Evolutionary conservation across 2,329 filamentous ascomycete species (phyloP).

Genomic region (Aspergillus uvarum): DNA sequence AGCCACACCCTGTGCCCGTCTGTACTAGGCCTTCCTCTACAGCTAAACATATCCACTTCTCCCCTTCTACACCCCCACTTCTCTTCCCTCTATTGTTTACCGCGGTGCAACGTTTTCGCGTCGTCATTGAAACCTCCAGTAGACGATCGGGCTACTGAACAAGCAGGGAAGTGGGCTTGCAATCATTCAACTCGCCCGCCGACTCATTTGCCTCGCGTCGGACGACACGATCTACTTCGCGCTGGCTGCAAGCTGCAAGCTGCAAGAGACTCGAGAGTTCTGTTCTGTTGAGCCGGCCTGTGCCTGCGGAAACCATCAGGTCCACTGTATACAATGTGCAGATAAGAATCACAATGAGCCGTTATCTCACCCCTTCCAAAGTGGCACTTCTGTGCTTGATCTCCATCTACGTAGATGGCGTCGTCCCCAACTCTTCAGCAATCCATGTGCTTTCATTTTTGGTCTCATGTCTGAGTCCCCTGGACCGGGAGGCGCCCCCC

Average conservation of each 20-base stretch:
- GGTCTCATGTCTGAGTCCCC: conserved; percentile 63
- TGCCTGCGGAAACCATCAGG: neutral
- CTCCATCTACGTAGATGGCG: conserved; percentile 73
- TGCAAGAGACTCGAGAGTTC: neutral
- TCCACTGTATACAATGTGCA: conserved; percentile 3
- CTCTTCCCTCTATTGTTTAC: neutral
- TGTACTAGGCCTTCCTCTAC: neutral
- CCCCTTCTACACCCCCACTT: neutral
- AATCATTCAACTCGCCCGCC: too few species aligned
- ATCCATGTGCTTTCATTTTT: conserved; percentile 78
- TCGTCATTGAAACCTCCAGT: neutral
- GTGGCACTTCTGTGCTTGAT: conserved; percentile 78
- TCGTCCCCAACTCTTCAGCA: conserved; percentile 67
- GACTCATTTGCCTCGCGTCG: too few species aligned
- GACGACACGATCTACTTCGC: neutral
- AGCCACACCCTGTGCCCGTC: conserved; percentile 5
- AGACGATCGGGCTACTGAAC: too few species aligned
- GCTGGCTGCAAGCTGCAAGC: neutral
- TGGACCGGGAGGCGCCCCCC: conserved; percentile 30
- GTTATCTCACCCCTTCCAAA: conserved; percentile 85
- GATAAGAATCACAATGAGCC: conserved; percentile 58
- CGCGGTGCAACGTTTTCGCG: neutral
- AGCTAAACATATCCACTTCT: too few species aligned
- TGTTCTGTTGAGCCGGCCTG: neutral
- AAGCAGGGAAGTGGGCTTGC: too few species aligned